Base-by-base conservation (phyloP, 352 stramenopile genomes). In the Blastocystis sp. region DNA sequence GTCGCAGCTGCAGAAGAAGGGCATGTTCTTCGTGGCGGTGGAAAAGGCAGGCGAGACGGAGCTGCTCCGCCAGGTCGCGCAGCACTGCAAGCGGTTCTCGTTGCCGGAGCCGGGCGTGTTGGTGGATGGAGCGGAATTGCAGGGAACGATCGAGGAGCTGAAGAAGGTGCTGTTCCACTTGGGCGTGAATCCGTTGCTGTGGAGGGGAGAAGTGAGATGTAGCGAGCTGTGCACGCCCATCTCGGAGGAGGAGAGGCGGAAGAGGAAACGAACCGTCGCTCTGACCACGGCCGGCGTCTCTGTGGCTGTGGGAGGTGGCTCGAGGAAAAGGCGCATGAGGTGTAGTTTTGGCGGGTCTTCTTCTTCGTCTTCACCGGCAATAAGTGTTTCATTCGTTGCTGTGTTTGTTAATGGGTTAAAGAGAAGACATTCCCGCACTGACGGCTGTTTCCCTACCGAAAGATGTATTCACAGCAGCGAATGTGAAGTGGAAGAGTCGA, bases 151-250 rank as follows among this genome's bases (percentile, higher is more conserved):
- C 2, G 2, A 81, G 71, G 48, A 64, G n/a, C 43, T 81, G 14
- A 23, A 40, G 53, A 28, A 62, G 7, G 66, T 66, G 48, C 48
- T 81, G 23, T 81, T 64, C 53, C 48, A 62, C 21, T 45, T n/a
- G 5, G 48, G 48, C 21, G 23, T 81, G 38, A 62, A 81, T 28
- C 71, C 71, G 71, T 81, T 62, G 48, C 0, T 48, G 45, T 81
- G 19, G 17, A 7, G 2, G 38, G 52, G 64, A 66, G 10, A 19
- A 9, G 40, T 65, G 17, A 43, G 23, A n/a, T 5, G 43, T 81
- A 81, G 71, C 43, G 38, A 45, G 11, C 23, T 41, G 45, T 67
- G 71, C 43, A 81, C 53, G 64, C 71, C 71, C 23, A 53, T 66
- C 10, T 66, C 71, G 41, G 11, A 45, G 38, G 40, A 64, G 7